Percentiles rank a stretch among this genome's conserved stretches.
Conservation (phyloP, 768 basidiomycete genomes). For the Suillus paluster region DNA sequence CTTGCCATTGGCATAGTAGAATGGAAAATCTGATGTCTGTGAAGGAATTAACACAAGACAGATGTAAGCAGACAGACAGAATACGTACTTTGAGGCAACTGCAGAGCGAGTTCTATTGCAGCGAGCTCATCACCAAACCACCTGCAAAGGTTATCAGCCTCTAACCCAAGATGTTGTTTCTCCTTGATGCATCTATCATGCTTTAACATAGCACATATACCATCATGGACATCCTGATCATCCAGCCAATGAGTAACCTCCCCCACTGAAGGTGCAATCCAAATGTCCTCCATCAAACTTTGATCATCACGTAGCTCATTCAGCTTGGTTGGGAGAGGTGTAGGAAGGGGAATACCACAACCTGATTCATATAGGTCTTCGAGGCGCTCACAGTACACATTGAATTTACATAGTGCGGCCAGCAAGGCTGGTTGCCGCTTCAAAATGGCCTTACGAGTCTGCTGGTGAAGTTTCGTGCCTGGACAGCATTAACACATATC, state of each 20-base stretch:
- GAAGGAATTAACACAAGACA: too few species aligned
- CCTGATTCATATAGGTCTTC: slow-evolving; percentile 20
- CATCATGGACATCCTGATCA: slow-evolving; percentile 31
- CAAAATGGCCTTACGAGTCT: too few species aligned
- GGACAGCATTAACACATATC: neutral
- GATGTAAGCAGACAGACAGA: too few species aligned
- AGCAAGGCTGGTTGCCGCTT: slow-evolving; percentile 31
- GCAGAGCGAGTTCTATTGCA: slow-evolving; percentile 23
- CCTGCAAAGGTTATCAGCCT: slow-evolving; percentile 39
- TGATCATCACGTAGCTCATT: slow-evolving; percentile 17
- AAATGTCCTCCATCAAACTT: slow-evolving; percentile 41
- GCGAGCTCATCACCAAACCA: slow-evolving; percentile 39
- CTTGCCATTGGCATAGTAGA: too few species aligned
- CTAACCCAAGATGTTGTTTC: slow-evolving; percentile 30
- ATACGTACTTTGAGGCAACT: slow-evolving; percentile 15
- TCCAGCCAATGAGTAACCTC: slow-evolving; percentile 36
- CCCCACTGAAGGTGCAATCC: slow-evolving; percentile 27
- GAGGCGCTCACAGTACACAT: slow-evolving; percentile 26
- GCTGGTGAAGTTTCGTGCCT: slow-evolving; percentile 39
- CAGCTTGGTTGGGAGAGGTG: slow-evolving; percentile 35
- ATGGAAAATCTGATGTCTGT: too few species aligned
- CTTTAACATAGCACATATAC: slow-evolving; percentile 36
- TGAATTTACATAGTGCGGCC: slow-evolving; percentile 31
- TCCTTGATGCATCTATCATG: slow-evolving; percentile 35
- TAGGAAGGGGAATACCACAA: slow-evolving; percentile 39